Base-by-base conservation (phyloP, 2,329 filamentous ascomycete species). In the Byssoonygena ceratinophila region DNA sequence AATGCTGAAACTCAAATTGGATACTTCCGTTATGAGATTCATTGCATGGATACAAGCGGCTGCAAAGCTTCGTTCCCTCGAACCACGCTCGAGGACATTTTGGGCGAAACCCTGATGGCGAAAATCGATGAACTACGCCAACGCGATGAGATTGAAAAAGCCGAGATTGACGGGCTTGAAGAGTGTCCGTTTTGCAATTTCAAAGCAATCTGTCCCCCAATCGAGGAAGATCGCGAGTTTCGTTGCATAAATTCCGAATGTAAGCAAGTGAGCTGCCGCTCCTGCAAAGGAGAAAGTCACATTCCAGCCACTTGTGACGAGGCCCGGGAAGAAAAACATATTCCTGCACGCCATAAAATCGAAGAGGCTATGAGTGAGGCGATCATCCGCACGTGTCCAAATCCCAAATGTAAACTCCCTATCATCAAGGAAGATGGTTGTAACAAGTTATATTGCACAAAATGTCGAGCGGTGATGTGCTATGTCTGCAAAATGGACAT, bases 321-420 rank as follows among this genome's bases (percentile, higher is more conserved):
- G 62, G 76, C 74, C 34, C 76, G 76, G 37, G 72, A 67, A 18
- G 81, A 87, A 1, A 76, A 75, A 36, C 80, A 81, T 0, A 63
- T 82, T 6, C 76, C 76, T 3, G 73, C 78, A 16, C 79, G 85
- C 14, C 84, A 84, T 57, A 67, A 74, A 2, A 79, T 94, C 27
- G 88, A 94, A 65, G 87, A 94, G 64, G 87, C 87, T 18, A 91
- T 90, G 84, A 87, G 85, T 1, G 76, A 78, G 14, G 88, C 88
- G 1, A 61, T 94, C 59, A 84, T 94, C 51, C 79, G 88, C 18
- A 80, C 74, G 25, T 94, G 88, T 50, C 65, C 73, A 54, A 74
- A 72, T 48, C 62, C 71, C 56, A 74, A 72, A 57, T 83, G 85
- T 68, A 72, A 75, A n/a, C 78, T 80, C n/a, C 80, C 82, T 0